Base-by-base conservation (phyloP, 208 protist species). In the Phytomonas sp. region DNA sequence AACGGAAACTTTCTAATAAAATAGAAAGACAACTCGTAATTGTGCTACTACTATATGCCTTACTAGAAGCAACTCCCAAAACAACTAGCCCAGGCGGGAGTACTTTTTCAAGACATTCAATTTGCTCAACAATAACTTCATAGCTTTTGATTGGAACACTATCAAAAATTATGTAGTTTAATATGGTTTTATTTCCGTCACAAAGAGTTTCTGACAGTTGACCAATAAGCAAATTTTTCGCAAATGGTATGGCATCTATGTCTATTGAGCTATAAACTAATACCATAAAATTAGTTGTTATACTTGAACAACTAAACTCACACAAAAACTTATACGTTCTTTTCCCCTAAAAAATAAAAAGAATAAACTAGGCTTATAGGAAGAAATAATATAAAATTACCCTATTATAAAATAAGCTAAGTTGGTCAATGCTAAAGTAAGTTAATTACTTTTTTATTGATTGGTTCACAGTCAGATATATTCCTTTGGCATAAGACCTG, bases 41-140 rank as follows among this genome's bases (percentile, higher is more conserved):
- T 33, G 16, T 6, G 26, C 61, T 64, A 33, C 30, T 40, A 5
- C 59, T 37, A 6, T 37, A 37, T 65, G 33, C 33, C 23, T 65
- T 19, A 42, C 37, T 32, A 0, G 67, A 70, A 16, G 66, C n/a
- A 33, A 89, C 62, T 49, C 84, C 87, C n/a, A 92, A 33, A n/a
- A 92, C 77, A 3, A 72, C 45, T 36, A 89, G 69, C n/a, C 84
- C 84, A 33, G 78, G 83, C 14, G 87, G 82, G 19, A 92, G 68
- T 3, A 92, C 74, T 23, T 77, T 67, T 72, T 92, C 82, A n/a
- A 92, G 69, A 70, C 84, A 89, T 52, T 92, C 84, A 6, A 86
- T 66, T 60, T 92, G 87, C 79, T 92, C 83, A n/a, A 75, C 71
- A 23, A 82, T 67, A 14, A 92, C 80, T 40, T 77, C 75, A 5